These are phyloP conservation scores for Lepidium sativum DNA, from an alignment of 345 rosid species.

Conservation along the genomic window DNA sequence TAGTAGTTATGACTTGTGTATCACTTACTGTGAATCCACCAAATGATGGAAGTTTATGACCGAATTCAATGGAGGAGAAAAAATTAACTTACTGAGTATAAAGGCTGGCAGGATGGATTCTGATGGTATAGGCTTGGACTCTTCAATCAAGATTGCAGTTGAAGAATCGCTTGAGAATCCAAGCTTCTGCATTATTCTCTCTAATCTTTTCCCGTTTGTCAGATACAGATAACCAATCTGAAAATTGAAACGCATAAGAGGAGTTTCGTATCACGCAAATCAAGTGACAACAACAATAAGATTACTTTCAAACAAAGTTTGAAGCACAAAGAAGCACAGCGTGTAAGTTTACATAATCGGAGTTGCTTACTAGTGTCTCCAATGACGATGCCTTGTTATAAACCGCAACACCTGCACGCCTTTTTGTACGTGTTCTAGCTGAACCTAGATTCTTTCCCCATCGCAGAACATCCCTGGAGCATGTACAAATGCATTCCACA, in stretches of 20 bases:
- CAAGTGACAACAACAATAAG: not conserved
- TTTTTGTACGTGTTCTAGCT: slow-evolving; percentile 46
- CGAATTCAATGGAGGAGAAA: not conserved
- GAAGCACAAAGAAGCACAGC: not conserved
- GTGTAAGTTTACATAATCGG: not conserved
- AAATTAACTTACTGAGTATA: slow-evolving; percentile 12
- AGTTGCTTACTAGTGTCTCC: slow-evolving; percentile 47
- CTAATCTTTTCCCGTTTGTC: slow-evolving; percentile 58
- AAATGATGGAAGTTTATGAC: not conserved
- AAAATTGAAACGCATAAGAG: not conserved
- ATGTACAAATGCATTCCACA: not conserved
- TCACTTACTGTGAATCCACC: not conserved
- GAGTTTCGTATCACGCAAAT: not conserved
- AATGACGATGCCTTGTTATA: slow-evolving; percentile 69
- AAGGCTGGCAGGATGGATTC: slow-evolving; percentile 4
- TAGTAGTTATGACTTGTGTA: not conserved
- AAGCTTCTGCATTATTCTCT: slow-evolving; percentile 61
- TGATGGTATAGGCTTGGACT: slow-evolving; percentile 29
- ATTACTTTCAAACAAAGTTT: not conserved
- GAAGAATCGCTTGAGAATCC: slow-evolving; percentile 65
- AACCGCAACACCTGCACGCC: slow-evolving; percentile 56
- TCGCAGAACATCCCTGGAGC: slow-evolving; percentile 40
- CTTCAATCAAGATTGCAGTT: slow-evolving; percentile 32
- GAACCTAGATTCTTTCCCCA: slow-evolving; percentile 67
- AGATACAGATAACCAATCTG: slow-evolving; percentile 83